Base-by-base conservation (phyloP, 2,329 filamentous ascomycete genomes). In the Verticillium tricorpus region DNA sequence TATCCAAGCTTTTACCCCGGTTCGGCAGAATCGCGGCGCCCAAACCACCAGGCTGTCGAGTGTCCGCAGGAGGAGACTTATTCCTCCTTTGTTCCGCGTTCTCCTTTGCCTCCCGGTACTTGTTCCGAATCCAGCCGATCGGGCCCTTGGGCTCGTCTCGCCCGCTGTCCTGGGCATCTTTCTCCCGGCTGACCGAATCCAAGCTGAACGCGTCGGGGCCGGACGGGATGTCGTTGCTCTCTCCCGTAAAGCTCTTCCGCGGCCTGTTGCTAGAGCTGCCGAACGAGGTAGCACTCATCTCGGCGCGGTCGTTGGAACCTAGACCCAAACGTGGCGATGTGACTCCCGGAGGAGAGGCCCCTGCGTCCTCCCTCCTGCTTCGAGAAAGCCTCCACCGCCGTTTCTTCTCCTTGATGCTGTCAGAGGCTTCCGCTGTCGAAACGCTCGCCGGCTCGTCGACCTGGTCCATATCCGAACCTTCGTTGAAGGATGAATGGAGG, bases 401-500 rank as follows among this genome's bases (percentile, higher is more conserved):
- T 69, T 89, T 90, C 74, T 88, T 90, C 60, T 90, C 87, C 67
- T 84, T 88, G 60, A 90, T 87, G 15, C 85, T 73, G 4, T 82
- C 81, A 39, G 73, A 59, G n/a, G 67, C 67, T 31, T 68, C 61
- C 6, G 74, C 68, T 54, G 69, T 72, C 62, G 65, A 57, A 7
- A 62, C 63, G 2, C 67, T 65, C 7, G 71, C 68, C 0, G 74
- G 68, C 35, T 92, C 90, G 32, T 93, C 91, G 11, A 82, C 74
- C 64, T 90, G 87, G 65, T 96, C 93, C 34, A 88, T 72, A 70
- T 97, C 93, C 0, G 92, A 96, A 25, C 89, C 86, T 67, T 96
- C 93, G 28, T 94, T 95, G 66, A 87, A 86, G 0, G 84, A 87
- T 32, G 92, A 94, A 67, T 91, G 87, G 62, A 93, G 81, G 0